These are phyloP conservation scores for Ammopiptanthus mongolicus DNA, from an alignment of 306 rosid genomes.

Conservation along the genomic window DNA sequence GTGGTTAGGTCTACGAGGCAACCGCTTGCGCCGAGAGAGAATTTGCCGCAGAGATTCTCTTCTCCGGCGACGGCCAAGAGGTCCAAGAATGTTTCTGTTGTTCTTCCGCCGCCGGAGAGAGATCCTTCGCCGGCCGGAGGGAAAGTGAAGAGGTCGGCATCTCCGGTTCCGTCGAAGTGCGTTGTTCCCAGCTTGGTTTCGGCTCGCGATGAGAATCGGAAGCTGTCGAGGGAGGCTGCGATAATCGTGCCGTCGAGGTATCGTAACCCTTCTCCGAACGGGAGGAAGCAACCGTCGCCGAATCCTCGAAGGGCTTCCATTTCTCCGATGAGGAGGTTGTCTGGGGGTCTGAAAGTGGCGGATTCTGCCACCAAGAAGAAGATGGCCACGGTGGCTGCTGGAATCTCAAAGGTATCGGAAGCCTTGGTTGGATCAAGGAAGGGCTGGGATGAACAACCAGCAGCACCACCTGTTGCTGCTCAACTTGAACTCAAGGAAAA, in stretches of 20 bases:
- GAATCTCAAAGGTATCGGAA: conserved; percentile 72
- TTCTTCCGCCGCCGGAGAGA: conserved; percentile 39
- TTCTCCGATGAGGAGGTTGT: conserved; percentile 79
- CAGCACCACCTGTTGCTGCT: conserved; percentile 1
- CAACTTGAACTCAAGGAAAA: conserved; percentile 56
- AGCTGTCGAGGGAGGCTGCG: conserved; percentile 56
- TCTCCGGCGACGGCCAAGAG: conserved; percentile 81
- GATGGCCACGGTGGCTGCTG: conserved; percentile 54
- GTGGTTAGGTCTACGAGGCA: conserved; percentile 22
- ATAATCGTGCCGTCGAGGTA: conserved; percentile 91
- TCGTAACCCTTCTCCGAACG: conserved; percentile 77
- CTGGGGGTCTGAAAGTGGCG: conserved; percentile 52
- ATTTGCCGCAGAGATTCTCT: conserved; percentile 62
- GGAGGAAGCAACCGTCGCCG: conserved; percentile 80
- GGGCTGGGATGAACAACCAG: conserved; percentile 77
- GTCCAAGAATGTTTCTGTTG: conserved; percentile 29
- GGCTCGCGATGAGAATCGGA: conserved; percentile 77
- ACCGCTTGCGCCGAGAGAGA: conserved; percentile 70
- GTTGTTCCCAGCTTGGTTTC: conserved; percentile 75
- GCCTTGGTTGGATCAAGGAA: conserved; percentile 72
- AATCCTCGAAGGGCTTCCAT: conserved; percentile 67
- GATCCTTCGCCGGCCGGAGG: conserved; percentile 82
- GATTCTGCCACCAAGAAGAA: conserved; percentile 72
- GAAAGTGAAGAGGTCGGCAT: conserved; percentile 72
- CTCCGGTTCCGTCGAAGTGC: conserved; percentile 90